Percentiles rank a stretch among this genome's conserved stretches.
Conservation (phyloP, 148 eudicot species). For the Euryodendron excelsum region DNA sequence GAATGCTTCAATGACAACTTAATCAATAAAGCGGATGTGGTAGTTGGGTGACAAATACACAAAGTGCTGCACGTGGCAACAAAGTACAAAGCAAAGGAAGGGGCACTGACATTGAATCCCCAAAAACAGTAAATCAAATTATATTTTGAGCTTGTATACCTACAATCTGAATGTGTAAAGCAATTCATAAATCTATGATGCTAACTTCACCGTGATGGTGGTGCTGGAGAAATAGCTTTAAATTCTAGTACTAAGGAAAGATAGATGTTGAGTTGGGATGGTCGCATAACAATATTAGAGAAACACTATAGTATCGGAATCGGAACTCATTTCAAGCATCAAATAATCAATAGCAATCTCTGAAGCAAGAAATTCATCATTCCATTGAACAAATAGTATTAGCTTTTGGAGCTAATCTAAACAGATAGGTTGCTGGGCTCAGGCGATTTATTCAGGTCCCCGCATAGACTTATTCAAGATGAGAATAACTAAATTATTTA, state of each 20-base stretch:
- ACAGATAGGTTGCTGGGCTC: too few species aligned
- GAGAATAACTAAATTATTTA: neutral
- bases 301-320: too few species aligned
- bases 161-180: neutral
- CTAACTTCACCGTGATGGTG: neutral
- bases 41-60: neutral
- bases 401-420: too few species aligned
- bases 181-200: neutral
- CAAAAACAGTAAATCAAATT: neutral
- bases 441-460: too few species aligned
- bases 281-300: neutral
- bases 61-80: neutral
- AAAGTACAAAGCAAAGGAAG: neutral
- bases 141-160: neutral
- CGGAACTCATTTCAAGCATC: neutral
- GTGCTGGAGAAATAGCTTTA: neutral
- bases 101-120: neutral
- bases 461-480: neutral
- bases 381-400: neutral
- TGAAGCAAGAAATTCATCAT: neutral
- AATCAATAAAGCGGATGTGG: too few species aligned
- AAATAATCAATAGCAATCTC: neutral
- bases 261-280: neutral
- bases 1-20: too few species aligned
- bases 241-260: neutral